Percentiles rank a stretch among this genome's conserved stretches.
These are phyloP conservation scores for Alisma plantagoaquatica DNA, from an alignment of 106 monocot species.

Conservation along the genomic window DNA sequence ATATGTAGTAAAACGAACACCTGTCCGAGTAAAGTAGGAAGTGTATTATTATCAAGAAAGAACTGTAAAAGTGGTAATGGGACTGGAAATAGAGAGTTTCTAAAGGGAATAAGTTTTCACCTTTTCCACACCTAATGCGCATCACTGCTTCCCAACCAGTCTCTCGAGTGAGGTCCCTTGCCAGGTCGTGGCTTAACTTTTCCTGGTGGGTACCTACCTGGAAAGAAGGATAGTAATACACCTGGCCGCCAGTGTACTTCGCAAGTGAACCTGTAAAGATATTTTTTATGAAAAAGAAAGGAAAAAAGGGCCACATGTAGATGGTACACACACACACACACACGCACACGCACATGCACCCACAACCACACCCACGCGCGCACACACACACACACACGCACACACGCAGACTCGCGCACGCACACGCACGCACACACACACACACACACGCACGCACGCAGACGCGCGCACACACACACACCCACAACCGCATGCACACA, in stretches of 20 bases:
- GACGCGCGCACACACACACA: too few species aligned
- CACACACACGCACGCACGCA: too few species aligned
- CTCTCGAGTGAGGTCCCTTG: constrained; percentile 77
- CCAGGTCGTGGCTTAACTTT: constrained; percentile 64
- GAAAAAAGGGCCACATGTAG: too few species aligned
- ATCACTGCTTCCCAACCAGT: constrained; percentile 96
- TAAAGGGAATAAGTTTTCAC: constrained; percentile 19
- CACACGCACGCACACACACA: too few species aligned
- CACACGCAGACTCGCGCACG: too few species aligned
- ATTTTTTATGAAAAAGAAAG: too few species aligned
- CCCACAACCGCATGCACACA: too few species aligned
- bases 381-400: too few species aligned
- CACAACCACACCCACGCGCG: too few species aligned
- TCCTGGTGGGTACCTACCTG: constrained; percentile 42
- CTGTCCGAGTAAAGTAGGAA: constrained; percentile 16
- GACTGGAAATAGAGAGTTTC: too few species aligned
- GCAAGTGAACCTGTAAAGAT: constrained; percentile 52
- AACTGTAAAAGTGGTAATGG: background rate
- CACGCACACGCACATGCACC: too few species aligned
- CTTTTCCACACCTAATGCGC: constrained; percentile 94
- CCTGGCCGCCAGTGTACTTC: constrained; percentile 89
- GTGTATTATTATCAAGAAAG: background rate
- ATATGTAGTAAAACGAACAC: constrained; percentile 80
- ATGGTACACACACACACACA: too few species aligned
- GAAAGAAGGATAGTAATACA: constrained; percentile 84